These are phyloP conservation scores for Volvariella volvacea DNA, from an alignment of 1,284 basidiomycete species.

Conservation along the genomic window DNA sequence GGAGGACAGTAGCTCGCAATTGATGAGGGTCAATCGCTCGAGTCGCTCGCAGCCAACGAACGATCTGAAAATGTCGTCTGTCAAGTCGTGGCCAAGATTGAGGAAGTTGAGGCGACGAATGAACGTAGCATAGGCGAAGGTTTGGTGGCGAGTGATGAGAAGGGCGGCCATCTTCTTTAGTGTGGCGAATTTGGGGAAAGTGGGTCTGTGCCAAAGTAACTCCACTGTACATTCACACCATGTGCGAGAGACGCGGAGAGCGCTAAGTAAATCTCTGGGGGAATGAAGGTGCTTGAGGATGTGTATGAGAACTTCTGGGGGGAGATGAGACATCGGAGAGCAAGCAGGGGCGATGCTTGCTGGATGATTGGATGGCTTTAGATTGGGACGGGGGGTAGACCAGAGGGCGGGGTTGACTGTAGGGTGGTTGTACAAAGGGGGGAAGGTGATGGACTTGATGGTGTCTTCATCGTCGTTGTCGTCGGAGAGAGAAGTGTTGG, in stretches of 20 bases:
- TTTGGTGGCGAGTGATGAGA: slow-evolving; percentile 54
- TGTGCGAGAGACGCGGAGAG: slow-evolving; percentile 79
- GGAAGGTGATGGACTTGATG: slow-evolving; percentile 45
- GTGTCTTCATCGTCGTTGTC: slow-evolving; percentile 61
- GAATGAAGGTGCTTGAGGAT: slow-evolving; percentile 82
- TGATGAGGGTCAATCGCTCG: slow-evolving; percentile 89
- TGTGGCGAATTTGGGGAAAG: slow-evolving; percentile 63
- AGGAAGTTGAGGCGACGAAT: slow-evolving; percentile 91
- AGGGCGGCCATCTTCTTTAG: slow-evolving; percentile 76
- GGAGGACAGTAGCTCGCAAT: slow-evolving; percentile 71
- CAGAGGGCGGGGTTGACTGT: slow-evolving; percentile 59
- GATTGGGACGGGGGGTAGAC: slow-evolving; percentile 31
- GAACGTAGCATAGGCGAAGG: slow-evolving; percentile 85
- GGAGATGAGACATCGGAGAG: slow-evolving; percentile 57
- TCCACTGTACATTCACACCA: slow-evolving; percentile 98
- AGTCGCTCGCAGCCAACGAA: slow-evolving; percentile 77
- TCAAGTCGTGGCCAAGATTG: slow-evolving; percentile 64
- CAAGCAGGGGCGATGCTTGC: too few species aligned
- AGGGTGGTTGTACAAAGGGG: slow-evolving; percentile 26
- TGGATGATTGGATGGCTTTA: slow-evolving; percentile 16
- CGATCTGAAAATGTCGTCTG: slow-evolving; percentile 72
- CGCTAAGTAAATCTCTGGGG: slow-evolving; percentile 67
- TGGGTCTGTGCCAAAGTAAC: slow-evolving; percentile 91
- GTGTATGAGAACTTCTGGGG: slow-evolving; percentile 91
- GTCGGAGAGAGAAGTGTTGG: slow-evolving; percentile 48